Evolutionary conservation across 2,329 filamentous ascomycete genomes (phyloP).

Genomic region (Verticillium nonalfalfae): DNA sequence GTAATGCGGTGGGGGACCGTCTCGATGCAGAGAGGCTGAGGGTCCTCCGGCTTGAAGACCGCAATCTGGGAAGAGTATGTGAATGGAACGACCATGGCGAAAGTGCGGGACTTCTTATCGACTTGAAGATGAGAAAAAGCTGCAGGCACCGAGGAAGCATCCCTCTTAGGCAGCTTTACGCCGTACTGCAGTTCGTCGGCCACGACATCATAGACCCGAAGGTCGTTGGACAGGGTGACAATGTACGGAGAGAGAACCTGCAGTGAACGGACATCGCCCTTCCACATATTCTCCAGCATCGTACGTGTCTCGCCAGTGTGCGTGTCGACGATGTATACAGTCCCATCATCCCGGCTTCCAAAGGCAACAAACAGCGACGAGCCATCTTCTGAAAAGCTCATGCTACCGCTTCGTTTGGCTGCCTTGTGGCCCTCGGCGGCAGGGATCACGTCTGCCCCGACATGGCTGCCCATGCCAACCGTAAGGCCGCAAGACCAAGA

Average conservation of each 20-base stretch:
- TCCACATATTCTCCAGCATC: slow-evolving; percentile 62
- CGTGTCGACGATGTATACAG: slow-evolving; percentile 72
- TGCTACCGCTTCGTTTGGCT: slow-evolving; percentile 48
- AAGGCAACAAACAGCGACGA: slow-evolving; percentile 71
- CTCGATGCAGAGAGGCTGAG: slow-evolving; percentile 53
- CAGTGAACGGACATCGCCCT: slow-evolving; percentile 58
- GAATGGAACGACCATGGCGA: slow-evolving; percentile 53
- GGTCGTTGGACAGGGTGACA: slow-evolving; percentile 64
- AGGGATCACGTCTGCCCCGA: slow-evolving; percentile 24
- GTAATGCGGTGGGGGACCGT: slow-evolving; percentile 54
- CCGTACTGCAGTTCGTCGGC: slow-evolving; percentile 67
- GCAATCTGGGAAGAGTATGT: slow-evolving; percentile 48
- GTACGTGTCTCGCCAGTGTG: slow-evolving; percentile 59
- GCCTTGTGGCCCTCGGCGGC: slow-evolving; percentile 17
- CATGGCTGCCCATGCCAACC: slow-evolving; percentile 16
- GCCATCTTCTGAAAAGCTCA: slow-evolving; percentile 79
- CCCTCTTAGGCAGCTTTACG: slow-evolving; percentile 44
- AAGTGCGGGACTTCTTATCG: slow-evolving; percentile 57
- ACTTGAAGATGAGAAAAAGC: slow-evolving; percentile 61
- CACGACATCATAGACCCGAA: slow-evolving; percentile 81
- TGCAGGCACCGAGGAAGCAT: not conserved
- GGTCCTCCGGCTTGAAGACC: slow-evolving; percentile 59
- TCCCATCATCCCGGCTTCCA: slow-evolving; percentile 46
- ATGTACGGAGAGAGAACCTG: slow-evolving; percentile 68
- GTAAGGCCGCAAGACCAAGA: slow-evolving; percentile 64